phyloP scores from a whole-genome alignment of 202 grass and related monocot species.

The Saccharum hybrid region DNA sequence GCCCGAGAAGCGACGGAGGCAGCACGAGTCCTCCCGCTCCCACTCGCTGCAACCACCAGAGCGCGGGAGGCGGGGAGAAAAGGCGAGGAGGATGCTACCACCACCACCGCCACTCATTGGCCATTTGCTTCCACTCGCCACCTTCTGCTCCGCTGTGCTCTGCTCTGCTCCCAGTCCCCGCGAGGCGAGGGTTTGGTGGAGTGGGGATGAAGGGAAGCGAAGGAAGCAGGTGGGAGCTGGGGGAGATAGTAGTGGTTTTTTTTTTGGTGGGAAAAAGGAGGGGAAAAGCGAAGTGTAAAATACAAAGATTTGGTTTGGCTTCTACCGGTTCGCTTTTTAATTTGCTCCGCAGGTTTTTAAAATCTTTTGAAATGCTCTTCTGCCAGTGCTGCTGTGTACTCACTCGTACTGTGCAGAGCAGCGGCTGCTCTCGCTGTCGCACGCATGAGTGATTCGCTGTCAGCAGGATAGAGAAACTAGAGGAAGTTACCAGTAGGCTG shows the following conservation, averaged over 20 bases:
- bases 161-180: conserved; percentile 22
- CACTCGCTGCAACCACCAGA: conserved; percentile 43
- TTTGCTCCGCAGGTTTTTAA: neutral
- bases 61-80: conserved; percentile 32
- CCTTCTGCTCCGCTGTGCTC: conserved; percentile 35
- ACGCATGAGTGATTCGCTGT: conserved; percentile 31
- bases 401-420: neutral
- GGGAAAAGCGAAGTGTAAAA: conserved; percentile 33
- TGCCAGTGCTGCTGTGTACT: neutral
- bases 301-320: conserved; percentile 64
- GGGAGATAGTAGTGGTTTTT: conserved; percentile 30
- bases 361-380: conserved; percentile 28
- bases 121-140: conserved; percentile 53
- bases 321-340: conserved; percentile 16
- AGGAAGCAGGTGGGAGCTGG: conserved; percentile 43
- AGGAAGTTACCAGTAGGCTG: too few species aligned
- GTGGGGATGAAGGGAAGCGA: conserved; percentile 42
- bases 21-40: conserved; percentile 27
- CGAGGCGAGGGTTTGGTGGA: conserved; percentile 57
- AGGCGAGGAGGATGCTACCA: conserved; percentile 25
- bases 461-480: neutral
- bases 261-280: neutral
- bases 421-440: neutral
- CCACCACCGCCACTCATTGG: conserved; percentile 43
- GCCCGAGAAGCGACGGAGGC: conserved; percentile 23